These are phyloP conservation scores for Cutaneotrichosporon sp. DNA, from an alignment of 1,284 basidiomycete genomes.

Conservation along the genomic window DNA sequence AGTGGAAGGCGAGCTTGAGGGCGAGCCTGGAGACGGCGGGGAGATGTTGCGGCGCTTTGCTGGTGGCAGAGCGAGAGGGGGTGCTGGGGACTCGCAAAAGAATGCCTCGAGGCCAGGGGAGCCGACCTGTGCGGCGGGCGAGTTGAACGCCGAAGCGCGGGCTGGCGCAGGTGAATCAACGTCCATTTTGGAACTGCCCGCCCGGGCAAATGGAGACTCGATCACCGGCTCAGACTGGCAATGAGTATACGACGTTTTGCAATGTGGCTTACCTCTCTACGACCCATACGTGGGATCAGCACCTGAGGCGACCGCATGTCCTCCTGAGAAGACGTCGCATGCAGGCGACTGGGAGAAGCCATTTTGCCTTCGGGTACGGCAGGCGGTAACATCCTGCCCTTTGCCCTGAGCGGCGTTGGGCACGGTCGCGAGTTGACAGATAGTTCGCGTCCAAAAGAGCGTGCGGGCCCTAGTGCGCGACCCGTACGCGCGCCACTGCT, in stretches of 20 bases:
- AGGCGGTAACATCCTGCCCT: conserved; percentile 40
- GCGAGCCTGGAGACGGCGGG: conserved; percentile 38
- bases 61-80: conserved; percentile 23
- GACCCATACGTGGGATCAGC: conserved; percentile 24
- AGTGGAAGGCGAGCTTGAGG: conserved; percentile 41
- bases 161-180: conserved; percentile 34
- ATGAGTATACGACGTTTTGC: not conserved
- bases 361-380: conserved; percentile 26
- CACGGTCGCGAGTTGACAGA: conserved; percentile 19
- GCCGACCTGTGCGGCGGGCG: conserved; percentile 25
- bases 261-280: conserved; percentile 28
- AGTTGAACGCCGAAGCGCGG: conserved; percentile 9
- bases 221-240: conserved; percentile 16
- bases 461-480: conserved; percentile 3
- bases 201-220: conserved; percentile 10
- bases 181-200: conserved; percentile 29
- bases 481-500: not conserved
- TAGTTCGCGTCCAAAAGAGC: conserved; percentile 40
- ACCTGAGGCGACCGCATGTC: conserved; percentile 27
- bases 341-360: conserved; percentile 28
- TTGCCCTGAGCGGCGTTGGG: conserved; percentile 6
- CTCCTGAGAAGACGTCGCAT: conserved; percentile 37
- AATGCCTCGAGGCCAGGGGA: conserved; percentile 43
- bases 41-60: conserved; percentile 33
- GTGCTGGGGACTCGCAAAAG: conserved; percentile 43